Base-by-base conservation (phyloP, 805 yeast species). In the Tetrapisispora phaffii region DNA sequence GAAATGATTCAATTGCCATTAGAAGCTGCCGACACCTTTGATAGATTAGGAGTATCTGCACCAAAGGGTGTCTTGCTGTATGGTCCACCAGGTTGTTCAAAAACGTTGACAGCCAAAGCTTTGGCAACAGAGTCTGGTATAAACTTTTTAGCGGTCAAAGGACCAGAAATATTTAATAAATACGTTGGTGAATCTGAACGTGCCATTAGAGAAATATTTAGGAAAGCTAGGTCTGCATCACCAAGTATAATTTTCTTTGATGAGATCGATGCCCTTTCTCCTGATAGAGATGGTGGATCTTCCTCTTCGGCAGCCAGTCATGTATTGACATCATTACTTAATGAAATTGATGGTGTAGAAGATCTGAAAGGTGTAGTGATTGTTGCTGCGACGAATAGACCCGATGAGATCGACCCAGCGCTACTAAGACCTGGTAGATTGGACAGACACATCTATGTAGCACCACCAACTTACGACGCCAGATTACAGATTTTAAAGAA, bases 1-100 rank as follows among this genome's bases (percentile, higher is more conserved):
- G 98, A 93, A 59, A 90, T 90, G 68, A 90, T 93, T 22, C 95
- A 88, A 59, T 70, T 94, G 56, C 99, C 99, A 0, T 67, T 93
- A 24, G 82, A 82, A 46, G 90, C 93, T 1, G 73, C 85, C 0
- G 88, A 79, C 0, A 73, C 95, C 0, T 93, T 93, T 61, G 70
- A 70, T 17, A 69, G 75, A 35, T 70, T 93, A 13, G 97, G 97
- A 0, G 81, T 93, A 3, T 70, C 76, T 36, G 88, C 97, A 0
- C 99, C 99, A 3, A 84, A 86, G 53, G 99, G 99, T 32, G 83
- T 93, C 1, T 65, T 93, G 39, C 69, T 93, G 19, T 93, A 93
- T 63, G 99, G 99, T 0, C 99, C 99, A 1, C 97, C 98, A 0
- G 98, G 98, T 15, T 90, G 97, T 68, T 89, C 97, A 10, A 90